Evolutionary conservation across 2,329 filamentous ascomycete species (phyloP), one percentile per base, ranked within the genome.

Genomic region (Huntiella bhutanensis): DNA sequence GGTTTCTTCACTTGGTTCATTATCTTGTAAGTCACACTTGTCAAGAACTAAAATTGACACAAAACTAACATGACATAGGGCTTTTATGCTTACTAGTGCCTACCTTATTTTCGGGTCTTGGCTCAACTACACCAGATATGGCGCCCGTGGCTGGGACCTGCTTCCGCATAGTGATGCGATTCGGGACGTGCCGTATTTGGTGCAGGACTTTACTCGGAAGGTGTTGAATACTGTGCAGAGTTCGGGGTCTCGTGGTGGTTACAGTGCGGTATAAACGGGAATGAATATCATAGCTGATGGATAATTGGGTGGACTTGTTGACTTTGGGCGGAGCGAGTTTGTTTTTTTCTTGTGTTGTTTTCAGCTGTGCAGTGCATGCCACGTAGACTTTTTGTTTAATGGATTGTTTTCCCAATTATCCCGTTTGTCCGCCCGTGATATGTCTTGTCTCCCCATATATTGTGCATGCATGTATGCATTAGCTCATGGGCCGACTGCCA

Each of bases 51-150:
- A n/a, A 17, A 22, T 33, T 34, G 35, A 33, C 5, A 10, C 47
- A 12, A 44, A 12, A 49, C n/a, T 33, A 51, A 55, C 58, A 54
- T 33, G 3, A 0, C 16, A n/a, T 53, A 94, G 87, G 54, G 65
- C 80, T 50, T 98, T 98, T 72, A 71, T 96, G 52, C 75, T 75
- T 40, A 80, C 77, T 36, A 85, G 91, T 2, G 67, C 87, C 17
- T 98, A 96, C 64, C 78, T 98, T 53, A 94, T 96, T 60, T 96
- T 96, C 58, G 87, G 88, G 53, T 93, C 87, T 15, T 98, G 91
- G 91, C 77, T 96, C 60, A 96, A 96, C 68, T 96, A 96, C 71
- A 95, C 86, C 66, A 82, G 87, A 51, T 94, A 94, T 62, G 88
- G 88, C 41, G 87, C 88, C 45, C 74, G 88, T 39, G 91, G 91